Conservation (phyloP, 768 basidiomycete species). For the Amanita brunnescens region DNA sequence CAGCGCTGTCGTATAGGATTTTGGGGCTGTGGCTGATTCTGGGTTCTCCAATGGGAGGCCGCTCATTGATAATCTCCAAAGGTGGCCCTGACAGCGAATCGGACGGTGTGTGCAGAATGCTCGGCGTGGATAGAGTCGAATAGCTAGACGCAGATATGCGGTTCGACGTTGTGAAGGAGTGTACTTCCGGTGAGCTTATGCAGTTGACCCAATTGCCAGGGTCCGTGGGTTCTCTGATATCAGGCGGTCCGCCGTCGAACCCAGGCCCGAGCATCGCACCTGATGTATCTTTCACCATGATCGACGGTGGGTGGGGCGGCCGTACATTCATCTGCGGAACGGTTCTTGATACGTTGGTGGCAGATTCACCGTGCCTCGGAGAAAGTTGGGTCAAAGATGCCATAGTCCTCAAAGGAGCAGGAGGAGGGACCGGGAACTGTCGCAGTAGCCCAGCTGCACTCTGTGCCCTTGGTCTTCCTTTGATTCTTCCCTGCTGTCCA, state of each 20-base stretch:
- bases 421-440: conserved; percentile 3
- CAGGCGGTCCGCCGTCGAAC: background rate
- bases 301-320: background rate
- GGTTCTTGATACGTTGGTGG: background rate
- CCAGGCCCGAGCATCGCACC: background rate
- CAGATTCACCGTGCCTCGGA: background rate
- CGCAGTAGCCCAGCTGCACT: background rate
- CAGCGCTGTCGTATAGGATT: background rate
- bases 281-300: background rate
- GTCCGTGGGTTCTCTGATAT: background rate
- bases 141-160: background rate
- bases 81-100: background rate
- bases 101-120: background rate
- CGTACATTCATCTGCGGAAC: background rate
- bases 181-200: background rate
- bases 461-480: background rate
- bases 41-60: background rate
- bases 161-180: background rate
- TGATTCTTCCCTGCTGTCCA: background rate
- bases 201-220: background rate
- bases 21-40: background rate
- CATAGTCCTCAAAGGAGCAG: background rate
- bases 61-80: background rate
- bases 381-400: conserved; percentile 1
- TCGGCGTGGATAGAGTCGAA: background rate